Conservation (phyloP, 306 rosid species). For the Cucurbita ficifolia region DNA sequence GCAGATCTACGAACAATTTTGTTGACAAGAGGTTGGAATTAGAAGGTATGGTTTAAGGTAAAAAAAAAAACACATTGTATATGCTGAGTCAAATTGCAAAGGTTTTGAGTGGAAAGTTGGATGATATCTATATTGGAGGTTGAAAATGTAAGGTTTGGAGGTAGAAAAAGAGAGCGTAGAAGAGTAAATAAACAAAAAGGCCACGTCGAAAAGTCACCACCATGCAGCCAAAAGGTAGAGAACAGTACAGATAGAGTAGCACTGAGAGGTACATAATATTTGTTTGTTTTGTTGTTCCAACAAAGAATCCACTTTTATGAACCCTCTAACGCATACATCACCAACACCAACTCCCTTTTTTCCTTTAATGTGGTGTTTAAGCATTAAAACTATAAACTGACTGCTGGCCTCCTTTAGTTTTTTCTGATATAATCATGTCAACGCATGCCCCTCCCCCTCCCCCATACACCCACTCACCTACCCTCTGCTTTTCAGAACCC, state of each 20-base stretch:
- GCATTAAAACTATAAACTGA: neutral
- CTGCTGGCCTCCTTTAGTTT: neutral
- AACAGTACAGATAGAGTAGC: conserved; percentile 26
- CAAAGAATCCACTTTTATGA: neutral
- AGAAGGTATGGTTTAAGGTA: too few species aligned
- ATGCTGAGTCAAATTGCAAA: neutral
- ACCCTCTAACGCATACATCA: neutral
- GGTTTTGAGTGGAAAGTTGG: neutral
- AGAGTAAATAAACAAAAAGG: too few species aligned
- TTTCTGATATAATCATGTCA: neutral
- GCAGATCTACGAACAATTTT: too few species aligned
- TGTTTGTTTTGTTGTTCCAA: neutral
- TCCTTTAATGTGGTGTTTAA: neutral
- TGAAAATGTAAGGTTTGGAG: neutral
- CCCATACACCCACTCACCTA: too few species aligned
- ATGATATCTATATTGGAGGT: neutral
- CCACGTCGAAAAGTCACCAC: neutral
- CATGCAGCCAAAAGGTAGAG: conserved; percentile 12
- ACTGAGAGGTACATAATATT: conserved; percentile 15
- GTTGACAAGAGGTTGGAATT: too few species aligned
- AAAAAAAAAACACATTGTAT: too few species aligned
- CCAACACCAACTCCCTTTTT: neutral
- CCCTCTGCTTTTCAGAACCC: neutral
- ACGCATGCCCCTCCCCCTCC: neutral
- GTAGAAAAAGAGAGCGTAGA: too few species aligned